Evolutionary conservation across 768 basidiomycete species (phyloP).

Genomic region (Daedaleopsis sinensis): DNA sequence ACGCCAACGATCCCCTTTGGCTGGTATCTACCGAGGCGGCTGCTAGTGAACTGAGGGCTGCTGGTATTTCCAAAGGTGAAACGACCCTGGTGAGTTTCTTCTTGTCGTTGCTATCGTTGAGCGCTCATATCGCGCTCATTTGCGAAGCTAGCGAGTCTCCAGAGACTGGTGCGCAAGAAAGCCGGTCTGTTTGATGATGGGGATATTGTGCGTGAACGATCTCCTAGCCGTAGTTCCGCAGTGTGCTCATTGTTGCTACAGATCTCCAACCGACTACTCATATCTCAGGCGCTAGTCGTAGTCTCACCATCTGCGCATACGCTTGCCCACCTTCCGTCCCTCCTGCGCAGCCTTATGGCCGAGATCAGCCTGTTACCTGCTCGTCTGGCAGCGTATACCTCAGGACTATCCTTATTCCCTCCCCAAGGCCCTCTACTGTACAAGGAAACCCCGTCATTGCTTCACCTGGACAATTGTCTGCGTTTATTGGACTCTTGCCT

Average conservation of each 20-base stretch:
- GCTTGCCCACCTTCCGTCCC: conserved; percentile 29
- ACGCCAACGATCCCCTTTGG: conserved; percentile 53
- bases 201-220: conserved; percentile 36
- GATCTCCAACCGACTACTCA: conserved; percentile 59
- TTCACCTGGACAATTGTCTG: conserved; percentile 57
- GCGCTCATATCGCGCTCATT: not conserved
- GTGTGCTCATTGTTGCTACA: conserved; percentile 23
- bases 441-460: conserved; percentile 39
- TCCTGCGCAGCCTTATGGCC: conserved; percentile 36
- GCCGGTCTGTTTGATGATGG: conserved; percentile 30
- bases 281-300: conserved; percentile 50
- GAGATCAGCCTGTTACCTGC: conserved; percentile 45
- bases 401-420: conserved; percentile 45
- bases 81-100: conserved; percentile 48
- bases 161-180: conserved; percentile 39
- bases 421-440: conserved; percentile 13
- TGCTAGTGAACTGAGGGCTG: conserved; percentile 50
- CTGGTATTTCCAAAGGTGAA: conserved; percentile 62
- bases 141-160: conserved; percentile 39
- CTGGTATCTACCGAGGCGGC: conserved; percentile 38
- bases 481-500: conserved; percentile 65
- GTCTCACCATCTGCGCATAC: conserved; percentile 50
- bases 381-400: conserved; percentile 41
- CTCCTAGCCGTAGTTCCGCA: not conserved
- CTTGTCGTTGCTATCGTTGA: not conserved